A percentile compares a stretch with the other conserved stretches of the same genome.
Conservation (phyloP, 1,284 basidiomycete species). For the Cutaneotrichosporon curvatum region DNA sequence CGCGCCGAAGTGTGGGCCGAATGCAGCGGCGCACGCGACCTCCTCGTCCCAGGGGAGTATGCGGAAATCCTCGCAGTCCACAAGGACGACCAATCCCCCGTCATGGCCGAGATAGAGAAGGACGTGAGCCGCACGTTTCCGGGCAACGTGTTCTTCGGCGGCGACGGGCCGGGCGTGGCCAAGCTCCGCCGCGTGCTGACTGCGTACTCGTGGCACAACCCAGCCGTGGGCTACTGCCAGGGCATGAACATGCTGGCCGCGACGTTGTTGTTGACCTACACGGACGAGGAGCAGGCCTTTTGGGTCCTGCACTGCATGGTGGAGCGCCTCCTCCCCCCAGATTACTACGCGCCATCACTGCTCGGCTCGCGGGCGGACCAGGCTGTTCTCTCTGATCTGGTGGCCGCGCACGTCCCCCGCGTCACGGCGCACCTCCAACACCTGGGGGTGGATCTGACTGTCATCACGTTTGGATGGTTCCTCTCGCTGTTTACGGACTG, state of each 20-base stretch:
- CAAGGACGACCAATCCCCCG: constrained; percentile 54
- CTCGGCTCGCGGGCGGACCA: constrained; percentile 90
- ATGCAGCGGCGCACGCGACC: constrained; percentile 83
- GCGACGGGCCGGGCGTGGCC: constrained; percentile 68
- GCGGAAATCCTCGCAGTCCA: constrained; percentile 65
- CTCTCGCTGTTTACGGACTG: constrained; percentile 93
- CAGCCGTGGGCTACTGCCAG: constrained; percentile 78
- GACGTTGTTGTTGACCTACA: constrained; percentile 67
- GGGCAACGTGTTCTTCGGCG: constrained; percentile 91
- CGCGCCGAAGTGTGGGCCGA: constrained; percentile 70
- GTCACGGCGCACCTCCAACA: constrained; percentile 66
- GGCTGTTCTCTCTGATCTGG: constrained; percentile 78
- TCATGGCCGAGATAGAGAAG: constrained; percentile 80
- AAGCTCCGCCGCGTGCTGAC: constrained; percentile 82
- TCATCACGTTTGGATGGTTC: constrained; percentile 98
- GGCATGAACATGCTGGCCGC: constrained; percentile 90
- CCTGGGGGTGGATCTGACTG: constrained; percentile 81
- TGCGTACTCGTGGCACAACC: constrained; percentile 85
- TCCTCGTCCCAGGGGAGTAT: constrained; percentile 86
- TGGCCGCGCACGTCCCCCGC: constrained; percentile 68
- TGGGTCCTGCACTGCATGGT: constrained; percentile 89
- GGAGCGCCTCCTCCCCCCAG: constrained; percentile 71
- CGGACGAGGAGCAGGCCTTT: constrained; percentile 92
- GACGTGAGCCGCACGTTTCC: constrained; percentile 89
- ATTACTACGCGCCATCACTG: constrained; percentile 75